Evolutionary conservation across 2,329 filamentous ascomycete species (phyloP), one percentile per base, ranked within the genome.

Genomic region (Cyphellophora europaea): DNA sequence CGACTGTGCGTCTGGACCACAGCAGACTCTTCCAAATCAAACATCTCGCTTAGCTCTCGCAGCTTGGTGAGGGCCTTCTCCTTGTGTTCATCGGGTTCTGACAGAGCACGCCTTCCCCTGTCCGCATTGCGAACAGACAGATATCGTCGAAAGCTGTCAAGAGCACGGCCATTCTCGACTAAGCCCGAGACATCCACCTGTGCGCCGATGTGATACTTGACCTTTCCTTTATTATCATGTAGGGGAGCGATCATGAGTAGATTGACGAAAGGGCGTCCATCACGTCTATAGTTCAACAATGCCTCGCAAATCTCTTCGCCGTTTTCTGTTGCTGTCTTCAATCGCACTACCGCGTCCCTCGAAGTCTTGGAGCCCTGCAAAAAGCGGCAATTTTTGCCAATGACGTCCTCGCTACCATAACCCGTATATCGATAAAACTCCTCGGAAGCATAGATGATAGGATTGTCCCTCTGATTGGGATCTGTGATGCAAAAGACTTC

Each of bases 401-500:
- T 58, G 8, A 58, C 55, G 40, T 63, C 58, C 25, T 65, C 61
- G 17, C 49, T 52, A 13, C 56, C 54, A 39, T 65, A 66, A 27
- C 62, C 57, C 2, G 61, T 59, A 14, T 54, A 58, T 28, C 56
- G 54, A 48, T 63, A 65, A 48, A 66, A 66, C 35, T 62, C 62
- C 41, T 64, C 56, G 11, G 58, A 63, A 19, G 62, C 61, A 43
- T 63, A 66, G 2, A 65, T 55, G 36, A 66, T 64, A 2, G 62
- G 62, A 40, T 64, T 65, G 42, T 65, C 62, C 6, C 53, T 49
- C 19, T 60, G 43, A 11, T 54, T 57, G 6, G 62, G 62, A 45
- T 66, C 63, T 2, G 58, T 57, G 5, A 66, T 49, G 36, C 63
- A 66, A 40, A 64, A 66, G 2, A 64, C 59, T 41, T 66, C 62